phyloP scores from a whole-genome alignment of 345 rosid species.

The Populus tremula region DNA sequence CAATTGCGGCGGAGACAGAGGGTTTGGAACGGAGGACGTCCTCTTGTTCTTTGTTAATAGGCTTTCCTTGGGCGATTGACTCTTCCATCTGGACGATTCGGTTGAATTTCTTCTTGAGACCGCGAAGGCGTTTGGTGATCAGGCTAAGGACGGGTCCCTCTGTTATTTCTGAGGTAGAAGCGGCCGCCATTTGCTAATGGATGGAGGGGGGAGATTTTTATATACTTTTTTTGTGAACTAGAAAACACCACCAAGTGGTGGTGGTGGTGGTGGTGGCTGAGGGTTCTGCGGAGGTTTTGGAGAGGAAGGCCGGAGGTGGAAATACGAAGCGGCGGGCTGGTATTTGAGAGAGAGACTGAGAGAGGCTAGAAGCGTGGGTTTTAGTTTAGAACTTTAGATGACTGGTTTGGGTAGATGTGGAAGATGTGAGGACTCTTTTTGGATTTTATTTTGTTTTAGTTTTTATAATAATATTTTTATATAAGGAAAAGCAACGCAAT shows the following conservation, averaged over 20 bases:
- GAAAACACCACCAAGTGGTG: neutral
- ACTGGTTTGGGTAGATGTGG: neutral
- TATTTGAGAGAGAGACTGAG: neutral
- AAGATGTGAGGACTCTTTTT: neutral
- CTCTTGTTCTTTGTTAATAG: slow-evolving; percentile 78
- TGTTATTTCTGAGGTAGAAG: slow-evolving; percentile 35
- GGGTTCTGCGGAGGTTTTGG: neutral
- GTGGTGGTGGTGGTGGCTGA: neutral
- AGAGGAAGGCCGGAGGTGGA: neutral
- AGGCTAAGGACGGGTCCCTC: slow-evolving; percentile 84
- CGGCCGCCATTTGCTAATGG: slow-evolving; percentile 21
- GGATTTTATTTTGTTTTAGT: neutral
- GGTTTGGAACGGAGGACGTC: slow-evolving; percentile 86
- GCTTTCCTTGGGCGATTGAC: slow-evolving; percentile 67
- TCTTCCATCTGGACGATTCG: slow-evolving; percentile 86
- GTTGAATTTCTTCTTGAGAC: slow-evolving; percentile 79
- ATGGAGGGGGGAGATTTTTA: neutral
- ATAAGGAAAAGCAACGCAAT: too few relatives aligned
- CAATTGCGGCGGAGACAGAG: slow-evolving; percentile 54
- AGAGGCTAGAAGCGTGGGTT: neutral
- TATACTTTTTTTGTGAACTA: neutral
- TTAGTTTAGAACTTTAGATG: neutral
- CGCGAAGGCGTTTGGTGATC: slow-evolving; percentile 88
- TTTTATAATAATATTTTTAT: too few relatives aligned
- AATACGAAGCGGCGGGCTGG: slow-evolving; percentile 5